phyloP scores from a whole-genome alignment of 306 rosid genomes.

The Alnus glutinosa region DNA sequence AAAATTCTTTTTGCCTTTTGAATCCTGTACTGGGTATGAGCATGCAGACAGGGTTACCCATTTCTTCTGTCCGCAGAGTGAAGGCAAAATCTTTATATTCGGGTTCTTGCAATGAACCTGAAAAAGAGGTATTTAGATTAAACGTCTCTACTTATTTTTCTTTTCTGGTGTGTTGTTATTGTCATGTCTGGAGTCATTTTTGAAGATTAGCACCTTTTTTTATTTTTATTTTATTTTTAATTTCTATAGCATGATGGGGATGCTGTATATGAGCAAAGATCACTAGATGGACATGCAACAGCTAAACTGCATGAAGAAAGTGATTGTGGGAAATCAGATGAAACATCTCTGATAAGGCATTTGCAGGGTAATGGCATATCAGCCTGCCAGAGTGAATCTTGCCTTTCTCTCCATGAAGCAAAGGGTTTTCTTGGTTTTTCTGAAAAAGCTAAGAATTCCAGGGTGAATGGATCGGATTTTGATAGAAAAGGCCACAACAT shows the following conservation, averaged over 20 bases:
- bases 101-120: slow-evolving; percentile 42
- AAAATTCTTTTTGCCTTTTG: slow-evolving; percentile 36
- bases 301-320: slow-evolving; percentile 17
- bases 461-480: slow-evolving; percentile 32
- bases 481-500: slow-evolving; percentile 36
- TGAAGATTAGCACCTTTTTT: slow-evolving; percentile 21
- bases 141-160: slow-evolving; percentile 10
- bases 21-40: slow-evolving; percentile 59
- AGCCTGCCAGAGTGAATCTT: slow-evolving; percentile 29
- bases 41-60: slow-evolving; percentile 37
- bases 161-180: slow-evolving; percentile 8
- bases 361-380: slow-evolving; percentile 22
- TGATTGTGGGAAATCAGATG: slow-evolving; percentile 22
- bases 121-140: slow-evolving; percentile 40
- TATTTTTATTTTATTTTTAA: neutral
- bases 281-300: slow-evolving; percentile 5
- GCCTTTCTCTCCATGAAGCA: slow-evolving; percentile 36
- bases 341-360: slow-evolving; percentile 8
- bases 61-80: slow-evolving; percentile 39
- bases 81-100: slow-evolving; percentile 39
- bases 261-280: slow-evolving; percentile 37
- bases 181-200: slow-evolving; percentile 15
- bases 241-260: slow-evolving; percentile 44
- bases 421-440: slow-evolving; percentile 33
- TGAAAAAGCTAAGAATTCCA: slow-evolving; percentile 39